Conservation (phyloP, 2,329 filamentous ascomycete genomes). For the Aureobasidium sp. region DNA sequence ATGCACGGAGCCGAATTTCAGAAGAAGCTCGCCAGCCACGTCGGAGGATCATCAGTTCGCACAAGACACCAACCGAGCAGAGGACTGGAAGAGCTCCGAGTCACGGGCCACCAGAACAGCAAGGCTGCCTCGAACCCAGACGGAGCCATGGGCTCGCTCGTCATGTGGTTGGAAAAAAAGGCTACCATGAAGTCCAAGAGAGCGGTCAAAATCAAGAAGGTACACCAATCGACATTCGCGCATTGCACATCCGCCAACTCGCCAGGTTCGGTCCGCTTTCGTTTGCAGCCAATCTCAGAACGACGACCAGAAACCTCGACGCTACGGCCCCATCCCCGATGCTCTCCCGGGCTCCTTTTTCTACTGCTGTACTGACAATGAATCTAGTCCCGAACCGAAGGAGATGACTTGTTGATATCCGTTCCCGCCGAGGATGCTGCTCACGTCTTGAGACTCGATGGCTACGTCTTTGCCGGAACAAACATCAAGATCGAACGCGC, state of each 20-base stretch:
- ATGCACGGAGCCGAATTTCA: slow-evolving; percentile 18
- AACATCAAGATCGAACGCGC: slow-evolving; percentile 32
- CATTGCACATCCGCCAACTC: neutral
- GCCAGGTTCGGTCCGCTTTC: slow-evolving; percentile 26
- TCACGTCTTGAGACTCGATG: slow-evolving; percentile 34
- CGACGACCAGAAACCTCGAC: slow-evolving; percentile 26
- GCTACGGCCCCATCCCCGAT: slow-evolving; percentile 14
- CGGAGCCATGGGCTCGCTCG: slow-evolving; percentile 31
- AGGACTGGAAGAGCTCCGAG: slow-evolving; percentile 30
- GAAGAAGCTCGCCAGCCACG: slow-evolving; percentile 26
- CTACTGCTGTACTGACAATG: slow-evolving; percentile 23
- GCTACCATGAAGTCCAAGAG: slow-evolving; percentile 28
- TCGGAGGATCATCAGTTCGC: slow-evolving; percentile 25
- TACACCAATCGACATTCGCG: slow-evolving; percentile 22
- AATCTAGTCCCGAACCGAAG: slow-evolving; percentile 29
- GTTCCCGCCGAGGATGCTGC: slow-evolving; percentile 32
- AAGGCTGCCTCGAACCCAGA: slow-evolving; percentile 30
- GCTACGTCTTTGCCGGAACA: slow-evolving; percentile 34
- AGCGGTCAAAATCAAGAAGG: slow-evolving; percentile 34
- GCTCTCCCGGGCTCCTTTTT: slow-evolving; percentile 14
- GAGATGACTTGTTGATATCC: slow-evolving; percentile 32
- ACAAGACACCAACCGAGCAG: slow-evolving; percentile 13
- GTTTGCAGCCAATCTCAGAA: slow-evolving; percentile 26
- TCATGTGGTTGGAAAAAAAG: slow-evolving; percentile 37
- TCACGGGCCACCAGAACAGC: slow-evolving; percentile 37